These are phyloP conservation scores for Erodium chrysanthum DNA, from an alignment of 441 rosid species.

Conservation along the genomic window DNA sequence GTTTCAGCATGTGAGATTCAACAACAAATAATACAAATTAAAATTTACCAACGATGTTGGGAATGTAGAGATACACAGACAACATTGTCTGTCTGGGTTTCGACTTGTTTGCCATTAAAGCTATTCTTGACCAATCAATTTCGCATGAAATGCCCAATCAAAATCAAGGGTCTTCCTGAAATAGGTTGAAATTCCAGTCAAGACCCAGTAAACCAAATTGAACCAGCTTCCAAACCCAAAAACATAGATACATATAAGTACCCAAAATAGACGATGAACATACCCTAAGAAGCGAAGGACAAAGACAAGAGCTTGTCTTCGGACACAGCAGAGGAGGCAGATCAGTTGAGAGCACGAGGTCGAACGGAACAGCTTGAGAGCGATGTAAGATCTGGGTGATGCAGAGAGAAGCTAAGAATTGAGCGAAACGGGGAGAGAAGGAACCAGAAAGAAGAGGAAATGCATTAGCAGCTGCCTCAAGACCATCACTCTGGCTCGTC, in stretches of 20 bases:
- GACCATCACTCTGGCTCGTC: neutral
- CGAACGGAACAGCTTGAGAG: neutral
- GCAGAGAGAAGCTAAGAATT: neutral
- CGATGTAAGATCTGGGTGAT: neutral
- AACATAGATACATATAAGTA: neutral
- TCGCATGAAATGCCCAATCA: no score
- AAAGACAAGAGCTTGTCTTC: neutral
- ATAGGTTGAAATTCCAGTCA: neutral
- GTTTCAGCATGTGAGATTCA: neutral
- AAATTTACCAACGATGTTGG: constrained; percentile 66
- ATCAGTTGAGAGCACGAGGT: neutral
- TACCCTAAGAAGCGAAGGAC: neutral
- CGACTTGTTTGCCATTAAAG: constrained; percentile 48
- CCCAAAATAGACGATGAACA: neutral
- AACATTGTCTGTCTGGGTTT: constrained; percentile 41
- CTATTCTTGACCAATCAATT: constrained; percentile 3
- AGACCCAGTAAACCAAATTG: neutral
- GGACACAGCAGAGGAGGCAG: no score
- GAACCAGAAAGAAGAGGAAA: neutral
- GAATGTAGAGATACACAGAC: constrained; percentile 72
- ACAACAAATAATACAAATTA: neutral
- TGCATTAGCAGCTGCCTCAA: neutral
- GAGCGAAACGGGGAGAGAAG: neutral
- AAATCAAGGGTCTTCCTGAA: constrained; percentile 21
- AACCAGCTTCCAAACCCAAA: neutral